phyloP scores from a whole-genome alignment of 495 filamentous ascomycete genomes.

The Paragyromitra xinjiangensis region DNA sequence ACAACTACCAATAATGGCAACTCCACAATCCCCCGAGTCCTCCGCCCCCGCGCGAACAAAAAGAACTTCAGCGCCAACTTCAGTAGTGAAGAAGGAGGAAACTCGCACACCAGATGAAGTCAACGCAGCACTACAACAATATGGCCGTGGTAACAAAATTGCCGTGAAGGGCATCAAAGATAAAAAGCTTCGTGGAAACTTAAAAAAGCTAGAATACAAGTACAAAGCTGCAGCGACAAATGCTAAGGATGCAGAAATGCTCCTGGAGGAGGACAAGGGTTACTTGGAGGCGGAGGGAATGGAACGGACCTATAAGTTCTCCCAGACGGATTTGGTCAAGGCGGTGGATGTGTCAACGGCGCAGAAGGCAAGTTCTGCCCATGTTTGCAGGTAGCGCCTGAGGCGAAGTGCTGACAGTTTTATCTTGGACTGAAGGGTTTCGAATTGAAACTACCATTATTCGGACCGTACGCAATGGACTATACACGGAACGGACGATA shows the following conservation, averaged over 20 bases:
- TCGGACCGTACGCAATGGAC: conserved; percentile 87
- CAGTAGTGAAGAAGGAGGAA: conserved; percentile 23
- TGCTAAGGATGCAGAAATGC: conserved; percentile 93
- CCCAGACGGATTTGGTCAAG: conserved; percentile 82
- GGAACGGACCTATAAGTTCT: conserved; percentile 89
- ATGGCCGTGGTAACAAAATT: conserved; percentile 83
- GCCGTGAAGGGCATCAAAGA: conserved; percentile 69
- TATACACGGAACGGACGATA: conserved; percentile 89
- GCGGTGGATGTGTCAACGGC: conserved; percentile 82
- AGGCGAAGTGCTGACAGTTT: conserved; percentile 1
- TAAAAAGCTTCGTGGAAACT: conserved; percentile 85
- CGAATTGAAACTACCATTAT: conserved; percentile 79
- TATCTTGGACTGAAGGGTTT: conserved; percentile 65
- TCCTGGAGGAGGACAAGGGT: conserved; percentile 85
- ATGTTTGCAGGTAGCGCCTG: not conserved
- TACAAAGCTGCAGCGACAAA: conserved; percentile 80
- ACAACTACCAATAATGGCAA: conserved; percentile 39
- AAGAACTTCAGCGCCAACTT: conserved; percentile 13
- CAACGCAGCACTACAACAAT: conserved; percentile 70
- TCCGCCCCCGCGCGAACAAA: conserved; percentile 33
- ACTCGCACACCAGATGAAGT: conserved; percentile 44
- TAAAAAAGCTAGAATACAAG: conserved; percentile 78
- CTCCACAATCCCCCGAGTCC: conserved; percentile 27
- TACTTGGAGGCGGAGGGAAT: conserved; percentile 92
- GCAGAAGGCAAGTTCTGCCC: conserved; percentile 67